Percentiles rank a stretch among this genome's conserved stretches.
phyloP scores from a whole-genome alignment of 257 asterid genomes.

The Lycium ferocissimum region DNA sequence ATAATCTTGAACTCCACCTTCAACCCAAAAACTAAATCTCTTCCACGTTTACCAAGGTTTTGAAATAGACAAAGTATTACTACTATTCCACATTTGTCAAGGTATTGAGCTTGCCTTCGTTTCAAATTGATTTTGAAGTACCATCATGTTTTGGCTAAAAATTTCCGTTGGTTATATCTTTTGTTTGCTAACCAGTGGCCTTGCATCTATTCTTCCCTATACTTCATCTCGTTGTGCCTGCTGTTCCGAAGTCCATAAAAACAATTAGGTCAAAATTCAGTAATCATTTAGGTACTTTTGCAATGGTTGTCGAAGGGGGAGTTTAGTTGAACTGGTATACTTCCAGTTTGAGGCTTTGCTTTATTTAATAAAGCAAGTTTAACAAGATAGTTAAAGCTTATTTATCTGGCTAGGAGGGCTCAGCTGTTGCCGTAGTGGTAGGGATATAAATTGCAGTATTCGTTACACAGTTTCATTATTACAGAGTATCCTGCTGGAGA shows the following conservation, averaged over 20 bases:
- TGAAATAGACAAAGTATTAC: not conserved
- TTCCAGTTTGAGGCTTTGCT: not conserved
- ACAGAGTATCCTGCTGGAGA: constrained; percentile 22
- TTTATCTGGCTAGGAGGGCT: not conserved
- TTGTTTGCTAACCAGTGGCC: not conserved
- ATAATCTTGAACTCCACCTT: not conserved
- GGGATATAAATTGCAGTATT: constrained; percentile 15
- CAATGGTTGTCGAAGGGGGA: not conserved
- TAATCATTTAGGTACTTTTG: not conserved
- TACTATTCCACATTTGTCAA: not conserved
- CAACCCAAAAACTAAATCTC: not conserved
- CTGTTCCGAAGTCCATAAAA: constrained; percentile 2
- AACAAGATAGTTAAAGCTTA: not conserved
- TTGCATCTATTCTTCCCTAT: not conserved
- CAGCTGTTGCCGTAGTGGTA: not conserved
- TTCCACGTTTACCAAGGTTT: not conserved
- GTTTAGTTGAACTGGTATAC: not conserved
- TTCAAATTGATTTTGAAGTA: not conserved
- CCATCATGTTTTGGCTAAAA: not conserved
- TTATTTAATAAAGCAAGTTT: not conserved
- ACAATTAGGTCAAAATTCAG: not conserved
- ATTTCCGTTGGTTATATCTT: not conserved
- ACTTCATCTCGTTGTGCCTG: not conserved
- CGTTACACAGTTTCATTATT: not conserved
- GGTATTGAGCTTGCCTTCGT: not conserved